Evolutionary conservation across 1,284 basidiomycete genomes (phyloP), one percentile per base, ranked within the genome.

Genomic region (Sutorius eximius): DNA sequence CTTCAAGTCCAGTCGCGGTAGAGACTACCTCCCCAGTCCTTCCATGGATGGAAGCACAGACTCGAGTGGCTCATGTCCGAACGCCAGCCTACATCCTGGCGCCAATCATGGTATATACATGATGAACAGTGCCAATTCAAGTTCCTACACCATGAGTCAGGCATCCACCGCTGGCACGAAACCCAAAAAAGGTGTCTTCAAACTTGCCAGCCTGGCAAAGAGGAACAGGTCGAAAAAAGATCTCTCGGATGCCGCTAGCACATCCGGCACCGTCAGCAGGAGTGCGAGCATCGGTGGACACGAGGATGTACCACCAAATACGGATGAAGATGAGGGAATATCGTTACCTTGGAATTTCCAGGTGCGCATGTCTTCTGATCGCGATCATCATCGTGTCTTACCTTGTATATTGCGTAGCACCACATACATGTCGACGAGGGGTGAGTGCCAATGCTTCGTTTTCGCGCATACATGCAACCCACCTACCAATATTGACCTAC

Each of bases 361-460:
- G 79, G 87, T 85, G 66, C 48, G 83, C 53, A 15, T 10, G 4
- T 34, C 54, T 52, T 52, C 32, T 9, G 27, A 46, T 27, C 8
- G 20, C 3, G 16, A 40, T 55, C 0, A 7, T 24, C 42, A 4
- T 42, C 22, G 6, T 5, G 13, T 48, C 58, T 52, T 7, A 58
- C 45, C 29, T 43, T 33, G 49, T 24, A 36, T 38, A 3, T 41
- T 16, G 49, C 45, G 16, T 50, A 90, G 87, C 89, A 91, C 63
- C 80, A 90, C 66, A 81, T 91, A 18, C 88, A 91, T 66, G 86
- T 91, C 32, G 86, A 91, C 64, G 89, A 90, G 71, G 81, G 77
- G 82, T 88, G 66, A 58, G 79, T 76, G 16, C 49, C 22, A 8
- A n/a, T 12, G 5, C 27, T 32, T 45, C 24, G 3, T 52, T 52